These are phyloP conservation scores for Botrytis deweyae DNA, from an alignment of 2,329 filamentous ascomycete species.

Conservation along the genomic window DNA sequence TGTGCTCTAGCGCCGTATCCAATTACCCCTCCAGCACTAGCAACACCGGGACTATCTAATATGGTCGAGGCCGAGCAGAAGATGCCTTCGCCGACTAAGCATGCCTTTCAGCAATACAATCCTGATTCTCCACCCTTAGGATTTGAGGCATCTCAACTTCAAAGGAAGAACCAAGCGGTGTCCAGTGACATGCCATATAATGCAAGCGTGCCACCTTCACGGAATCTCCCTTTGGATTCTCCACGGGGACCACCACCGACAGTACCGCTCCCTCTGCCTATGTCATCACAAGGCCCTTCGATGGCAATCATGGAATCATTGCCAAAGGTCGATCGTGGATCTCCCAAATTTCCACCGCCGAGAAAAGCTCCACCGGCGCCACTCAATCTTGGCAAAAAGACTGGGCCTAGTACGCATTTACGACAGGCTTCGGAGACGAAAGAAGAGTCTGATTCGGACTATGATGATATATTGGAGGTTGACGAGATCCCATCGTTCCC, in stretches of 20 bases:
- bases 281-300: conserved; percentile 30
- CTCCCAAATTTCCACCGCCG: conserved; percentile 56
- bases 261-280: conserved; percentile 34
- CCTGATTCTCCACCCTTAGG: conserved; percentile 35
- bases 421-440: conserved; percentile 49
- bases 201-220: conserved; percentile 54
- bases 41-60: conserved; percentile 42
- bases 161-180: conserved; percentile 47
- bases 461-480: conserved; percentile 73
- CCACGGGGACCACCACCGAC: conserved; percentile 36
- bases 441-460: conserved; percentile 73
- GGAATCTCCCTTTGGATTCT: conserved; percentile 50
- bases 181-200: conserved; percentile 50
- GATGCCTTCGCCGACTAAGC: conserved; percentile 62
- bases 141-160: conserved; percentile 44
- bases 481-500: conserved; percentile 56
- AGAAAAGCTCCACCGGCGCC: conserved; percentile 86
- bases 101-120: conserved; percentile 57
- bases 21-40: conserved; percentile 57
- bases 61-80: conserved; percentile 56
- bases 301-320: conserved; percentile 46
- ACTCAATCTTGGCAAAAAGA: conserved; percentile 62
- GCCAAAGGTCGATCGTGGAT: conserved; percentile 46
- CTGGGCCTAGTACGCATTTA: conserved; percentile 44
- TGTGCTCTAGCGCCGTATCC: conserved; percentile 61